These are phyloP conservation scores for Elongisporangium prolatum DNA, from an alignment of 352 stramenopile genomes.

Conservation along the genomic window DNA sequence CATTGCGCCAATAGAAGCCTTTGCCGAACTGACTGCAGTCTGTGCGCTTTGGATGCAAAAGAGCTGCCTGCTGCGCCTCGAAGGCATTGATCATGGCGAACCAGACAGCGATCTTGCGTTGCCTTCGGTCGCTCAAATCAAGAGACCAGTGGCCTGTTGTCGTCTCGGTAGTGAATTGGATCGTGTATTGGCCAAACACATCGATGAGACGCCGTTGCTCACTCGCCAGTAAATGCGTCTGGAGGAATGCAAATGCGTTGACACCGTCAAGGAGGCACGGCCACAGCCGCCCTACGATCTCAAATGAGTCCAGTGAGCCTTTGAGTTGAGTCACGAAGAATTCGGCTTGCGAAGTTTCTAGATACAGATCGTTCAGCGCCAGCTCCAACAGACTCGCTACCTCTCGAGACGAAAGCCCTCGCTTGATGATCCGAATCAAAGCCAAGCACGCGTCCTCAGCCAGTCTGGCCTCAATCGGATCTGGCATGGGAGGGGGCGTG, in stretches of 20 bases:
- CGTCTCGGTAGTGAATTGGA: slow-evolving; percentile 61
- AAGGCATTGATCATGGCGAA: slow-evolving; percentile 58
- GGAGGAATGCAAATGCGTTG: slow-evolving; percentile 41
- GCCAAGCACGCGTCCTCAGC: slow-evolving; percentile 24
- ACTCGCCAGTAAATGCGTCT: slow-evolving; percentile 24
- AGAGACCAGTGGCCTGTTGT: slow-evolving; percentile 58
- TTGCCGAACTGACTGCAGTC: slow-evolving; percentile 59
- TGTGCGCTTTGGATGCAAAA: slow-evolving; percentile 40
- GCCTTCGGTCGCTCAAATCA: slow-evolving; percentile 39
- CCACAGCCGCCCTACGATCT: slow-evolving; percentile 54
- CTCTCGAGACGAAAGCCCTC: slow-evolving; percentile 46
- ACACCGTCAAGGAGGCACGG: slow-evolving; percentile 52
- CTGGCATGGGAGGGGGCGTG: slow-evolving; percentile 27
- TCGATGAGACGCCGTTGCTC: slow-evolving; percentile 62
- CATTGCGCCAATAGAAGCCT: slow-evolving; percentile 60
- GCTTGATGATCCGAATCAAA: slow-evolving; percentile 43
- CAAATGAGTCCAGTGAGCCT: slow-evolving; percentile 33
- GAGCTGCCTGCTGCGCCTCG: slow-evolving; percentile 18
- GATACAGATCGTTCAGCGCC: slow-evolving; percentile 42
- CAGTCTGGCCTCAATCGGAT: slow-evolving; percentile 14
- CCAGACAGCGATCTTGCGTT: slow-evolving; percentile 64
- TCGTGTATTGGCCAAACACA: slow-evolving; percentile 27
- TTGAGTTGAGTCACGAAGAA: slow-evolving; percentile 39
- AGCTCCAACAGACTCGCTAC: slow-evolving; percentile 41
- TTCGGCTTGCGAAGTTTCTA: slow-evolving; percentile 31